Evolutionary conservation across 163 green algal genomes (phyloP), one percentile per base, ranked within the genome.

Genomic region (Chlorella variabilis): DNA sequence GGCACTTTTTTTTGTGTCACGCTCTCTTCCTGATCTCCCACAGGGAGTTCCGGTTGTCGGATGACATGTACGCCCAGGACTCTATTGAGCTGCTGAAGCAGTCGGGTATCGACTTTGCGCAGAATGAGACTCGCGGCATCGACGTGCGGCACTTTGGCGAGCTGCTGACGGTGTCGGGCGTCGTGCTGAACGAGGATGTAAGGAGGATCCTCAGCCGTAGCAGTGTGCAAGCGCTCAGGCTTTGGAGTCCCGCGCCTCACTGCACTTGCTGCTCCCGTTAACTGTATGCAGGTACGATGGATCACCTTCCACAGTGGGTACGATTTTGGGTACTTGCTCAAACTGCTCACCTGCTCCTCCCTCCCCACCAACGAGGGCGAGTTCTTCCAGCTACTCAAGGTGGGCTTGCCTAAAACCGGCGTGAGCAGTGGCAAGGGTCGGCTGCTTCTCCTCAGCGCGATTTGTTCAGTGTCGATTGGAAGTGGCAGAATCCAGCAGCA

Each of bases 251-350:
- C n/a, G n/a, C n/a, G n/a, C 1, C 1, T 48, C 6, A 3, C 25
- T 45, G 34, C 3, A n/a, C 33, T 29, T 70, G 62, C 34, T 31
- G 20, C 20, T n/a, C n/a, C n/a, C n/a, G n/a, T n/a, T n/a, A n/a
- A n/a, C 9, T 56, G 34, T 27, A 18, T 84, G 67, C 83, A 93
- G 82, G 92, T 98, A 33, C 87, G 88, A 38, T 98, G 95, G 95
- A 94, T 98, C 83, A 98, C 94, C 13, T 98, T 98, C 76, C 93
- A 97, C 87, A 87, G 84, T 31, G 86, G 90, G 56, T 99, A 99
- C 83, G 96, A 99, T 87, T 99, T 99, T 90, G 97, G 97, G 1
- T 99, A 99, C 89, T 91, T 99, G 42, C 83, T 99, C 27, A 99
- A 99, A 85, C 98, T 99, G 83, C 82, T 98, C 68, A 98, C 92